phyloP scores from a whole-genome alignment of 1,284 basidiomycete species.

The Leccinum pachyderme region DNA sequence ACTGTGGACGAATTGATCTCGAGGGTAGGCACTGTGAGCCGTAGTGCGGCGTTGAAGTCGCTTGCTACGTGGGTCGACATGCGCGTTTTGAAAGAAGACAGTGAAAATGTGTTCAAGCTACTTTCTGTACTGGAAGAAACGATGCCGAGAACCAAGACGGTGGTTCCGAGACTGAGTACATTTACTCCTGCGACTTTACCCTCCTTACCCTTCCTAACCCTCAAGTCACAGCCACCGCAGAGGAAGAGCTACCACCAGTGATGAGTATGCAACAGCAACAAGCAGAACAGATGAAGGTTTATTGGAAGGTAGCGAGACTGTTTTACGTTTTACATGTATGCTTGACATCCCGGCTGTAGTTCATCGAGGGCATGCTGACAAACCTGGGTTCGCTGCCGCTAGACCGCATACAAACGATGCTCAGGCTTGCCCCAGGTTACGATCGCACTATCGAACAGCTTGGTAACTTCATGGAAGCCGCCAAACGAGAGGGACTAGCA shows the following conservation, averaged over 20 bases:
- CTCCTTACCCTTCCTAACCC: slow-evolving; percentile 3
- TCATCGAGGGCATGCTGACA: slow-evolving; percentile 82
- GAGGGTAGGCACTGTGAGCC: slow-evolving; percentile 63
- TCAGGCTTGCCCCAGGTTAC: slow-evolving; percentile 78
- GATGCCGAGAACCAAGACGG: slow-evolving; percentile 21
- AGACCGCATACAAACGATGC: slow-evolving; percentile 79
- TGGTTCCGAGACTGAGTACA: slow-evolving; percentile 36
- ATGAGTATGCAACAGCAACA: slow-evolving; percentile 70
- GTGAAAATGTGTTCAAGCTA: slow-evolving; percentile 54
- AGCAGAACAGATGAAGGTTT: slow-evolving; percentile 80
- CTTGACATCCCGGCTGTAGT: slow-evolving; percentile 41
- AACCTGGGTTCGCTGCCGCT: slow-evolving; percentile 73
- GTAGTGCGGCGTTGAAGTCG: slow-evolving; percentile 64
- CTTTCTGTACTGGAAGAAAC: slow-evolving; percentile 59
- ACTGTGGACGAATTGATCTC: slow-evolving; percentile 62
- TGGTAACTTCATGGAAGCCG: slow-evolving; percentile 72
- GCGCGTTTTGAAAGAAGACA: slow-evolving; percentile 74
- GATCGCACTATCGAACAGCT: slow-evolving; percentile 77
- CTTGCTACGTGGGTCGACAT: slow-evolving; percentile 81
- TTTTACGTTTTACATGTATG: neutral
- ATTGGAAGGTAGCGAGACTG: slow-evolving; percentile 70
- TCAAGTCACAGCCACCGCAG: slow-evolving; percentile 19
- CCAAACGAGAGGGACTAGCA: slow-evolving; percentile 74
- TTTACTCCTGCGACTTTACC: neutral
- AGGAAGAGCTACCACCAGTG: slow-evolving; percentile 51